Percentiles rank a stretch among this genome's conserved stretches.
Conservation (phyloP, 2,329 filamentous ascomycete species). For the Albophoma yamanashiensis region DNA sequence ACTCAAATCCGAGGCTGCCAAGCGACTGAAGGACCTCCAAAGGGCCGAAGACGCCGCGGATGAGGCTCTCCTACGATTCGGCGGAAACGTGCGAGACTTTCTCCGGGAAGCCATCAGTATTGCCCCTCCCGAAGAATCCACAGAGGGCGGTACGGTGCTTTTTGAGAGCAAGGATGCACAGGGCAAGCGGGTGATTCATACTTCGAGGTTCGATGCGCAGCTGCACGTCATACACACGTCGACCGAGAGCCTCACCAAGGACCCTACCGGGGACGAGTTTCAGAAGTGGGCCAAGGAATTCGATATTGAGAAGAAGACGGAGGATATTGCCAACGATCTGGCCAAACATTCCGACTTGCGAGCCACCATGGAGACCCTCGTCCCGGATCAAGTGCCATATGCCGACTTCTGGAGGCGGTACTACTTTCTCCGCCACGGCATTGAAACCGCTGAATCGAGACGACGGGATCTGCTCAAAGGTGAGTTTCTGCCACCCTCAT, state of each 20-base stretch:
- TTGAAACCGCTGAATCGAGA: conserved; percentile 86
- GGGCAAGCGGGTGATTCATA: conserved; percentile 89
- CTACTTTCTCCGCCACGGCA: conserved; percentile 85
- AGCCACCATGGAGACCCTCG: conserved; percentile 84
- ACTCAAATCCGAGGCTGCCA: conserved; percentile 66
- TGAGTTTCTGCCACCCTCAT: conserved; percentile 28
- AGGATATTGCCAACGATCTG: conserved; percentile 69
- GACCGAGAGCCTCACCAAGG: conserved; percentile 69
- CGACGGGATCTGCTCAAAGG: conserved; percentile 85
- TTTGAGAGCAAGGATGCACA: conserved; percentile 90
- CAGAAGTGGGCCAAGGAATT: conserved; percentile 63
- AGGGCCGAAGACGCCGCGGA: conserved; percentile 92
- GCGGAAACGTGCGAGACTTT: conserved; percentile 80
- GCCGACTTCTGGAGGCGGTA: conserved; percentile 87
- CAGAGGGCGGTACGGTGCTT: conserved; percentile 52
- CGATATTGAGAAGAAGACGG: conserved; percentile 74
- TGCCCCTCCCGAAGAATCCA: conserved; percentile 54
- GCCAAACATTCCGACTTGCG: conserved; percentile 80
- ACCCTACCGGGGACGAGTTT: conserved; percentile 69
- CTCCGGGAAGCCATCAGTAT: conserved; percentile 84
- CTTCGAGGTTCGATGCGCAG: conserved; percentile 89
- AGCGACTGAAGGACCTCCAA: conserved; percentile 80
- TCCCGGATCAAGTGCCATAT: conserved; percentile 89
- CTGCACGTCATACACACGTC: conserved; percentile 90
- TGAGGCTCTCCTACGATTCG: conserved; percentile 86